Conservation (phyloP, 1,139 yeast species). For the Hemisphaericaspora xylanilytica region DNA sequence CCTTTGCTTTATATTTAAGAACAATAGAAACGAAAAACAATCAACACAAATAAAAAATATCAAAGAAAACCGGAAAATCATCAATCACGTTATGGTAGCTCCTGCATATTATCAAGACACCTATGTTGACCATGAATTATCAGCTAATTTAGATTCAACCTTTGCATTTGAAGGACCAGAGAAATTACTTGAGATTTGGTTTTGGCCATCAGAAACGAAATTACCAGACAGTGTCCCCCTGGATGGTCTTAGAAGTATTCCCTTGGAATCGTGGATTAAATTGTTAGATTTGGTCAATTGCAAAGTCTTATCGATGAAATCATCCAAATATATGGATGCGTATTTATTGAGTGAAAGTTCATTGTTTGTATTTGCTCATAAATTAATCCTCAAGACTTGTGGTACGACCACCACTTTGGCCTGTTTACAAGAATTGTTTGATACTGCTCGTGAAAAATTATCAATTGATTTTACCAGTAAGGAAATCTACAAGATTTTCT, state of each 20-base stretch:
- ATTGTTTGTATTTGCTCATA: slow-evolving; percentile 84
- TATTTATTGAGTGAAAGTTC: slow-evolving; percentile 88
- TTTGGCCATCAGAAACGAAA: slow-evolving; percentile 42
- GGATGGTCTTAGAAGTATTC: slow-evolving; percentile 62
- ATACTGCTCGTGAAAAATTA: slow-evolving; percentile 33
- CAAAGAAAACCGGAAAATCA: no score
- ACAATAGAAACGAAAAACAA: not conserved
- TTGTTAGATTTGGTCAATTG: slow-evolving; percentile 83
- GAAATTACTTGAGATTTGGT: slow-evolving; percentile 88
- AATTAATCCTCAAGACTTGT: slow-evolving; percentile 85
- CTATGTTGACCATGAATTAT: slow-evolving; percentile 72
- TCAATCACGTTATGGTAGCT: slow-evolving; percentile 45
- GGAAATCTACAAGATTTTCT: slow-evolving; percentile 67
- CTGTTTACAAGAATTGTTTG: slow-evolving; percentile 67
- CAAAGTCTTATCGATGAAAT: slow-evolving; percentile 79
- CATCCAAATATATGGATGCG: slow-evolving; percentile 69
- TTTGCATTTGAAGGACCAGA: slow-evolving; percentile 98
- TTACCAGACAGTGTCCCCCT: slow-evolving; percentile 35
- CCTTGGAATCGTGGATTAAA: slow-evolving; percentile 65
- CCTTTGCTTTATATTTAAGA: not conserved
- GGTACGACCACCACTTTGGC: slow-evolving; percentile 92
- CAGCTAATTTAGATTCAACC: slow-evolving; percentile 80
- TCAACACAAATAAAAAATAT: not conserved
- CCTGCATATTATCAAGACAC: slow-evolving; percentile 46
- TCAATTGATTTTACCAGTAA: slow-evolving; percentile 22